Evolutionary conservation across 1,139 yeast genomes (phyloP).

Genomic region (Zygoascus hellenicus): DNA sequence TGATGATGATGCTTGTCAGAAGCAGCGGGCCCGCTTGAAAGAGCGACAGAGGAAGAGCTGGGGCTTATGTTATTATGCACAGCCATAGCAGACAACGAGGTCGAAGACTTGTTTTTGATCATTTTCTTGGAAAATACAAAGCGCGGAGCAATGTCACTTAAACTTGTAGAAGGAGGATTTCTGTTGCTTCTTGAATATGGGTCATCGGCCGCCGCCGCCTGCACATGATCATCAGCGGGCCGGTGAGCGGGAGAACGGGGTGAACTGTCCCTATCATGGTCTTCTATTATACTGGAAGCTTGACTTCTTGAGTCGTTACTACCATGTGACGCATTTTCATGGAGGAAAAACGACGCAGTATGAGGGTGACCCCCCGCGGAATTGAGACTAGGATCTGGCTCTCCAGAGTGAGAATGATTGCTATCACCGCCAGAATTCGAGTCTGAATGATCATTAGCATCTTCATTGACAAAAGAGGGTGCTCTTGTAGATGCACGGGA

Average conservation of each 20-base stretch:
- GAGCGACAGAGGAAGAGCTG: conserved; percentile 11
- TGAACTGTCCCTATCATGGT: neutral
- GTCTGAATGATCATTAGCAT: neutral
- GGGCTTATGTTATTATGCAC: conserved; percentile 2
- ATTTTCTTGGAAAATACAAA: conserved; percentile 31
- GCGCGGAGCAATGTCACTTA: conserved; percentile 33
- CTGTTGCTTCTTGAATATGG: conserved; percentile 33
- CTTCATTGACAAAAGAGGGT: neutral
- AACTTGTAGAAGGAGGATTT: conserved; percentile 27
- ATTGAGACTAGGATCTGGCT: too few species aligned
- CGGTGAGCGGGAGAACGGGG: neutral
- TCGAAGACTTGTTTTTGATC: conserved; percentile 1
- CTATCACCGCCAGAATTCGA: neutral
- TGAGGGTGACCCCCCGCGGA: too few species aligned
- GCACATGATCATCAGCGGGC: conserved; percentile 17
- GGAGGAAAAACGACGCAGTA: too few species aligned
- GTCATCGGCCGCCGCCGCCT: conserved; percentile 28
- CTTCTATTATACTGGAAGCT: too few species aligned
- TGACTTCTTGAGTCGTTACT: too few species aligned
- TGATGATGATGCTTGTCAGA: conserved; percentile 6
- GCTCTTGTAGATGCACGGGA: neutral
- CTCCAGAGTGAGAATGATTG: too few species aligned
- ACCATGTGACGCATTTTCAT: too few species aligned
- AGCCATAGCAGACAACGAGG: conserved; percentile 3
- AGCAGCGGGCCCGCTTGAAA: conserved; percentile 11